These are phyloP conservation scores for Chlamydomonas sp. DNA, from an alignment of 139 green algal species.

Conservation along the genomic window DNA sequence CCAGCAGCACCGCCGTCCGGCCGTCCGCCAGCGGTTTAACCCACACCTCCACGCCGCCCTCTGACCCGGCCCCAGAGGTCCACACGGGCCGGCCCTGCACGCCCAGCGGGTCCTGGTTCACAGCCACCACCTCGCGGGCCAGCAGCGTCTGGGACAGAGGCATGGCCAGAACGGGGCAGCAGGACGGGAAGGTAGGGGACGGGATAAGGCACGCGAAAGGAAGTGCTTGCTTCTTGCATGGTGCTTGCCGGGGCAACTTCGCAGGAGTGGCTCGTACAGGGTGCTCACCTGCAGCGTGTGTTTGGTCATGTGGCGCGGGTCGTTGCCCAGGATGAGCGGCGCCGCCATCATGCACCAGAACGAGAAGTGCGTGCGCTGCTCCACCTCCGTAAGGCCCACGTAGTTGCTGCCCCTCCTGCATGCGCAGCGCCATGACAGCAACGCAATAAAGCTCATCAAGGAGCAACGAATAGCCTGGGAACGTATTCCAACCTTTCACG, in stretches of 20 bases:
- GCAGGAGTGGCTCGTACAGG: not conserved
- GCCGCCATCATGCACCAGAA: conserved; percentile 66
- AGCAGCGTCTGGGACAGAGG: conserved; percentile 31
- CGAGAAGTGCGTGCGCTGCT: conserved; percentile 63
- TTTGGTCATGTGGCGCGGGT: conserved; percentile 54
- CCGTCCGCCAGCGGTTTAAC: conserved; percentile 52
- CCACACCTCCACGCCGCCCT: conserved; percentile 48
- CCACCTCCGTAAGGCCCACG: conserved; percentile 55
- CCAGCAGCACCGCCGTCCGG: conserved; percentile 49
- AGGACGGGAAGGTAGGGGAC: too few relatives aligned
- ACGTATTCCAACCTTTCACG: too few relatives aligned
- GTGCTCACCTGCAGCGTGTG: conserved; percentile 47
- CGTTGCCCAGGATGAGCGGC: conserved; percentile 67
- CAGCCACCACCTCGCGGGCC: conserved; percentile 48
- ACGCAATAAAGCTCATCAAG: not conserved
- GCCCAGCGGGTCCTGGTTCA: conserved; percentile 57
- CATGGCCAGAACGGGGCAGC: too few relatives aligned
- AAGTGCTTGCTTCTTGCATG: too few relatives aligned
- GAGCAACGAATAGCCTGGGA: too few relatives aligned
- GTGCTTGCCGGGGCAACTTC: too few relatives aligned
- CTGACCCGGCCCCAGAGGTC: not conserved
- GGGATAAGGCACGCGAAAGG: too few relatives aligned
- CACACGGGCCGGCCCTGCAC: conserved; percentile 49
- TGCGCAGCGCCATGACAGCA: not conserved
- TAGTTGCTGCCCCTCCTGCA: conserved; percentile 41